These are phyloP conservation scores for Vanderwaltozyma verrucispora DNA, from an alignment of 805 yeast genomes.

Conservation along the genomic window DNA sequence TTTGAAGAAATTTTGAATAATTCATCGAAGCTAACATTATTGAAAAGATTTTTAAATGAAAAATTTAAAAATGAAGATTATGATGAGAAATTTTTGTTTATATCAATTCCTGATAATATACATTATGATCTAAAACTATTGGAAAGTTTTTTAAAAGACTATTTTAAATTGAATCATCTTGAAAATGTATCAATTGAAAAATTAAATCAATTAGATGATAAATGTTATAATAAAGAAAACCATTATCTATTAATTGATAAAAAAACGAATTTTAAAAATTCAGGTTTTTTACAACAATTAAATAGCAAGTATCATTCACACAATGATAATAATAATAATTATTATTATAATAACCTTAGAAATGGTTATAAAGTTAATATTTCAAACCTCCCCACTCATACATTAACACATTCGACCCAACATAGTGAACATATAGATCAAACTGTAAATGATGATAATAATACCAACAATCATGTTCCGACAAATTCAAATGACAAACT, in stretches of 20 bases:
- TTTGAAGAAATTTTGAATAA: constrained; percentile 29
- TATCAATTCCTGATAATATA: constrained; percentile 26
- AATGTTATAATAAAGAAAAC: constrained; percentile 24
- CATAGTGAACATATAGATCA: too few relatives aligned
- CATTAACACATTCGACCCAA: too few relatives aligned
- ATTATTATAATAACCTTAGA: neutral
- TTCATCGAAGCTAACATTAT: constrained; percentile 17
- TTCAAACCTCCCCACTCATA: too few relatives aligned
- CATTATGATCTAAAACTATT: constrained; percentile 23
- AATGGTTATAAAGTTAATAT: too few relatives aligned
- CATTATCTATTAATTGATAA: constrained; percentile 26
- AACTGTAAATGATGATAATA: too few relatives aligned
- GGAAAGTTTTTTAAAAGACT: constrained; percentile 24
- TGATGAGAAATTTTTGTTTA: constrained; percentile 14
- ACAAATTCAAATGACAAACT: neutral
- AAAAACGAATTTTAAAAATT: constrained; percentile 21
- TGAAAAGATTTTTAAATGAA: constrained; percentile 23
- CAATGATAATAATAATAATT: neutral
- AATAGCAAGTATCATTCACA: neutral
- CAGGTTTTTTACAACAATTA: neutral
- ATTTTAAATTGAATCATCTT: constrained; percentile 23
- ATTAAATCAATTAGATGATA: constrained; percentile 18
- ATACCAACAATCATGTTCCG: too few relatives aligned
- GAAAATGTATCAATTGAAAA: constrained; percentile 23
- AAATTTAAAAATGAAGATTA: constrained; percentile 11